Percentiles rank a stretch among this genome's conserved stretches.
Conservation (phyloP, 805 yeast genomes). For the Wickerhamiella sorbophila region DNA sequence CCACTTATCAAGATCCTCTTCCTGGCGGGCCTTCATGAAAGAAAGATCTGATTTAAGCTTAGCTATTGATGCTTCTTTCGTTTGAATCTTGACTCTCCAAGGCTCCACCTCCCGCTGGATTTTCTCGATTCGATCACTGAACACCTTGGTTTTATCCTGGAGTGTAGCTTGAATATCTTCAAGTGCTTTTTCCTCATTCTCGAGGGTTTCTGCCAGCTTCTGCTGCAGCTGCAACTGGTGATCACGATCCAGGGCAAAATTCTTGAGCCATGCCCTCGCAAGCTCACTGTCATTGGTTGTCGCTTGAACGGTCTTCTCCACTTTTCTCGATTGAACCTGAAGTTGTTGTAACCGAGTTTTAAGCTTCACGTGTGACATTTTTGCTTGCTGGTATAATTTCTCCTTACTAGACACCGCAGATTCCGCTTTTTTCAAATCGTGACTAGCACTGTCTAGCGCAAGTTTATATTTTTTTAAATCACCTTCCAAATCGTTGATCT, state of each 20-base stretch:
- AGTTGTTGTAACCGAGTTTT: constrained; percentile 8
- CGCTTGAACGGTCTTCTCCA: constrained; percentile 37
- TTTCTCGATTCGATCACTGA: constrained; percentile 48
- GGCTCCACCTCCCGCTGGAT: constrained; percentile 64
- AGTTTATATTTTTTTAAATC: constrained; percentile 8
- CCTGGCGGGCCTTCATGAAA: constrained; percentile 39
- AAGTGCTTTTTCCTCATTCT: constrained; percentile 36
- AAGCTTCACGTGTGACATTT: constrained; percentile 28
- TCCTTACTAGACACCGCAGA: constrained; percentile 53
- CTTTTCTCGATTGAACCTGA: constrained; percentile 31
- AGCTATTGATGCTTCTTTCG: constrained; percentile 46
- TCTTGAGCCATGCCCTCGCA: constrained; percentile 24
- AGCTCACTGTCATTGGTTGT: constrained; percentile 35
- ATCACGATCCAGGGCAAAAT: constrained; percentile 32
- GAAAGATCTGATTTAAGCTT: constrained; percentile 54
- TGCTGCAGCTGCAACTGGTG: constrained; percentile 27
- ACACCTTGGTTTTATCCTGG: constrained; percentile 56
- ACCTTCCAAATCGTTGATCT: constrained; percentile 10
- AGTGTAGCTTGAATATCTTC: constrained; percentile 51
- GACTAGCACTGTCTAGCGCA: constrained; percentile 7
- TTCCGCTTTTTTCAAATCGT: constrained; percentile 29
- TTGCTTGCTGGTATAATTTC: constrained; percentile 59
- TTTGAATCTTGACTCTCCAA: constrained; percentile 57
- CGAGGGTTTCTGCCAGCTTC: constrained; percentile 33
- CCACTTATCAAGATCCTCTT: constrained; percentile 16